Conservation (phyloP, 352 stramenopile species). For the Phytophthora meadii region DNA sequence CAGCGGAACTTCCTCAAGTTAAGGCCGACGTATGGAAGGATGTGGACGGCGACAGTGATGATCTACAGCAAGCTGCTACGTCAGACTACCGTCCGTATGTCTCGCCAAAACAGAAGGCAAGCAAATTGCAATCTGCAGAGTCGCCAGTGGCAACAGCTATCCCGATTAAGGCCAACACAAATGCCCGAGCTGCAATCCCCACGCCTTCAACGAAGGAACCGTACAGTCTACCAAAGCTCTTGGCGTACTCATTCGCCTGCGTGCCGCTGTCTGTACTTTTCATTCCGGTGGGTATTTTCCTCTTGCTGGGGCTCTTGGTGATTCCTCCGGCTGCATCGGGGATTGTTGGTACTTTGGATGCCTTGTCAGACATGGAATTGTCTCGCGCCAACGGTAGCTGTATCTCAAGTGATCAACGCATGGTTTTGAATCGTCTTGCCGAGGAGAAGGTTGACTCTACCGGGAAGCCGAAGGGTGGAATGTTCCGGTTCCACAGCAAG, state of each 20-base stretch:
- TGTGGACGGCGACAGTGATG: constrained; percentile 25
- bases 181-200: constrained; percentile 17
- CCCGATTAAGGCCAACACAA: constrained; percentile 28
- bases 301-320: constrained; percentile 67
- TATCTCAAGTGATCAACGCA: constrained; percentile 52
- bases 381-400: constrained; percentile 76
- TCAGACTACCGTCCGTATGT: constrained; percentile 60
- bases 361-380: constrained; percentile 79
- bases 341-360: constrained; percentile 66
- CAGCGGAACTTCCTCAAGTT: constrained; percentile 36
- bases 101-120: constrained; percentile 61
- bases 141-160: constrained; percentile 32
- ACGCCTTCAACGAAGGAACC: constrained; percentile 25
- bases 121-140: constrained; percentile 33
- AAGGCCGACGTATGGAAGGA: constrained; percentile 49
- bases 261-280: constrained; percentile 66
- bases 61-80: constrained; percentile 35
- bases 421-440: constrained; percentile 67
- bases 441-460: constrained; percentile 39
- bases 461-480: constrained; percentile 37
- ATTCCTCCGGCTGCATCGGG: constrained; percentile 56
- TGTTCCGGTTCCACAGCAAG: constrained; percentile 70
- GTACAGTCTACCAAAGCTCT: constrained; percentile 69
- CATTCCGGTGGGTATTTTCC: constrained; percentile 59
- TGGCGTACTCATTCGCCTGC: constrained; percentile 66